Base-by-base conservation (phyloP, 2,329 filamentous ascomycete genomes). In the Diaporthe ilicicola region DNA sequence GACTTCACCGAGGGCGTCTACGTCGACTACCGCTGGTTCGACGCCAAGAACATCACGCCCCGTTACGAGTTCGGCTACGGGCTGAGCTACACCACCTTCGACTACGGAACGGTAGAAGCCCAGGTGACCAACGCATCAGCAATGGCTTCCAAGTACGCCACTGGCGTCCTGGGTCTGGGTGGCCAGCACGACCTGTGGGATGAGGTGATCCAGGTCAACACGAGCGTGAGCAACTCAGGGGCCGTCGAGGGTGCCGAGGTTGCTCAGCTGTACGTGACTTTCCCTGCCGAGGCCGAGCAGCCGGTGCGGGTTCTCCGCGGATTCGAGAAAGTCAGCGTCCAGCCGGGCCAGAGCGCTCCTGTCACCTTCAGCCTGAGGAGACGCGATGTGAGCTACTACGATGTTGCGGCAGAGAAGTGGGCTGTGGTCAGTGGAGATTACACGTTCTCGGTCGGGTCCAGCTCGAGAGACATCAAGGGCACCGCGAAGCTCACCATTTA, bases 331-430 rank as follows among this genome's bases (percentile, higher is more conserved):
- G 81, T 85, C 0, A 82, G 79, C n/a, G 73, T 92, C 54, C 80
- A 82, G 12, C 81, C 83, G 0, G 84, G 84, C 0, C 48, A 56
- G 54, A 78, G 84, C 68, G 82, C 79, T 24, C 79, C 81, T 17
- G 80, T 90, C 0, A 79, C 75, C 0, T 87, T 92, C 71, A 77
- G 82, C 32, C 76, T 93, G 54, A 91, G 85, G 22, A 84, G 91
- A 50, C 86, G 90, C 70, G 91, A 93, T 76, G 76, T 93, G 56
- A 92, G 90, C 78, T 83, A 89, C 39, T 93, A 91, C 91, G 89
- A 92, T 76, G 84, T 86, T 8, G 81, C 77, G 1, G 83, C 83
- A 34, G 89, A 92, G 80, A 86, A 87, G 75, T 93, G 91, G 91
- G 82, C 82, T 44, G 74, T 90, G 64, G 82, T 81, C 61, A 79